Evolutionary conservation across 345 rosid genomes (phyloP), one percentile per base, ranked within the genome.

Genomic region (Eucalyptus decipiens): DNA sequence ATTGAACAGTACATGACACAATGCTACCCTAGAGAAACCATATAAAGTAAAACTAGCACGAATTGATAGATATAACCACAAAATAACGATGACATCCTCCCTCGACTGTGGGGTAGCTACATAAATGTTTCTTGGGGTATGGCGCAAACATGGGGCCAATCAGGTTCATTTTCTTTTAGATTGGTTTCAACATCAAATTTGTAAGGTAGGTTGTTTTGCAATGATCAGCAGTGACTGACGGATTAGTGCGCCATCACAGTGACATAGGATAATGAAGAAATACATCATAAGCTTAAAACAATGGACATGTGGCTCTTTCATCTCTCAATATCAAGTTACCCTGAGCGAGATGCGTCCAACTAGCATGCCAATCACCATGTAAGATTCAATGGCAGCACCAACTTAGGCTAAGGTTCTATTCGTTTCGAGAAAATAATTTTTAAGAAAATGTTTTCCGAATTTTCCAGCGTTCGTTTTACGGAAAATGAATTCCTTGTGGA

Each of bases 381-480:
- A 24, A 5, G 24, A 87, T 87, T 34, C 50, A 40, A 87, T 56
- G 34, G n/a, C 4, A 13, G 37, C 48, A 34, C 37, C 32, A 37
- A 37, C 28, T 54, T 9, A 23, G 51, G 76, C 37, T 24, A 49
- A 49, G 51, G 51, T 3, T 49, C 14, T 15, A 5, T 49, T 49
- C 17, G 51, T 49, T 49, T 49, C 3, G 18, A 17, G 7, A 49
- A 49, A 49, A 49, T 49, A 49, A 49, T 49, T 49, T 49, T 6
- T 49, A 15, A 49, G 6, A 49, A 49, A 49, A 15, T 2, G 3
- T 14, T 15, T 49, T 49, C 0, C 0, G 0, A 3, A 49, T 15
- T 49, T 49, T 49, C 7, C 18, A 5, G 1, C 1, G 6, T 49
- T 49, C 0, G 6, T 49, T 49, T 49, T 0, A 49, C 0, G 1